Conservation (phyloP, 2,329 filamentous ascomycete species). For the Calycina marina region DNA sequence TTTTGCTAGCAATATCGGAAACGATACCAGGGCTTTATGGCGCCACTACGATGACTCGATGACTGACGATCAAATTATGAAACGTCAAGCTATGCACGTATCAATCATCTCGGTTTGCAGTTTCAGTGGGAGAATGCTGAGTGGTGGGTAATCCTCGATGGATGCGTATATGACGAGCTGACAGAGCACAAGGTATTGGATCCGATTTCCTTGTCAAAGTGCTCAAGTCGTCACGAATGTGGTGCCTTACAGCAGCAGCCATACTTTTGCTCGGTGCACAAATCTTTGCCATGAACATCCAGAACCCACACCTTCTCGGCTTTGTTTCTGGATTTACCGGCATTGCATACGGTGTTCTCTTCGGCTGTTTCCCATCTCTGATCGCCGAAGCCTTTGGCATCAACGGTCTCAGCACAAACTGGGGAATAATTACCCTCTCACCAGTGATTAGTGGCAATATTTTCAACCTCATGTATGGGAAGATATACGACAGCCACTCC, state of each 20-base stretch:
- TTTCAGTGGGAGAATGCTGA: conserved; percentile 67
- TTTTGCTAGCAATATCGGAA: conserved; percentile 77
- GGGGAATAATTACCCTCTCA: conserved; percentile 86
- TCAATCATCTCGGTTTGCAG: conserved; percentile 84
- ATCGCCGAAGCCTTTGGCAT: conserved; percentile 86
- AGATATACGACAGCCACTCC: conserved; percentile 69
- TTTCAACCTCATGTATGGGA: conserved; percentile 85
- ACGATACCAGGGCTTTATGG: conserved; percentile 79
- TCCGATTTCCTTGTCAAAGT: conserved; percentile 81
- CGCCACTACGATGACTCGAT: conserved; percentile 65
- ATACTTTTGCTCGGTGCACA: conserved; percentile 69
- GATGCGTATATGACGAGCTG: conserved; percentile 2
- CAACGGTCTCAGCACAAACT: conserved; percentile 80
- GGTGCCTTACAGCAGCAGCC: conserved; percentile 74
- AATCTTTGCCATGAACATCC: conserved; percentile 57
- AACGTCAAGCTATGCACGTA: conserved; percentile 80
- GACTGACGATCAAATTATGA: conserved; percentile 58
- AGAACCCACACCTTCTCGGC: conserved; percentile 62
- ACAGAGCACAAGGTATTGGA: conserved; percentile 49
- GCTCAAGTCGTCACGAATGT: conserved; percentile 67
- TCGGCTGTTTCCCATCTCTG: conserved; percentile 85
- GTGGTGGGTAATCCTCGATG: conserved; percentile 39
- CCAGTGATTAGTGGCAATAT: conserved; percentile 80
- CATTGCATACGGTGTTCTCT: conserved; percentile 81
- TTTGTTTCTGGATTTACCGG: conserved; percentile 74